Conservation (phyloP, 1,284 basidiomycete species). For the Hypsizygus ulmarius region DNA sequence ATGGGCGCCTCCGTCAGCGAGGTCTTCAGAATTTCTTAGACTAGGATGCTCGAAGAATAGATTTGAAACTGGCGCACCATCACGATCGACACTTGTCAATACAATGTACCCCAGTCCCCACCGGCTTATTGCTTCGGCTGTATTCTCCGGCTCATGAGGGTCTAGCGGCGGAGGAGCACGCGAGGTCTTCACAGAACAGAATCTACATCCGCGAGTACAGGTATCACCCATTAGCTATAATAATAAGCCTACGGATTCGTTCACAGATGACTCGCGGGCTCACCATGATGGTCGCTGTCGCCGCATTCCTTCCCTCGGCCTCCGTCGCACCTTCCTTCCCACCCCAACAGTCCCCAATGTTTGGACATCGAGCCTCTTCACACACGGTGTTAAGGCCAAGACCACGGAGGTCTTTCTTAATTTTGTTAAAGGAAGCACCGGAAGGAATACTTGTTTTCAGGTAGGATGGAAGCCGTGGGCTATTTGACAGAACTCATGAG, state of each 20-base stretch:
- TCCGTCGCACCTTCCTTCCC: conserved; percentile 76
- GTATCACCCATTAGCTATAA: conserved; percentile 97
- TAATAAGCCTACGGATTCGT: conserved; percentile 5
- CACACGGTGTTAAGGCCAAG: conserved; percentile 95
- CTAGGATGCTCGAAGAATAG: conserved; percentile 1
- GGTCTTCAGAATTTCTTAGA: conserved; percentile 50
- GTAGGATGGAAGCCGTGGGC: conserved; percentile 87
- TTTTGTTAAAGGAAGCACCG: conserved; percentile 85
- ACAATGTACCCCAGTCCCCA: conserved; percentile 99
- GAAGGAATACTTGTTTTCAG: conserved; percentile 94
- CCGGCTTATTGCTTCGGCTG: conserved; percentile 95
- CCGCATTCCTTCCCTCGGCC: conserved; percentile 74
- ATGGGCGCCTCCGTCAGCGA: conserved; percentile 87
- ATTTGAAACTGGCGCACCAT: conserved; percentile 57
- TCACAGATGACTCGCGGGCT: conserved; percentile 1
- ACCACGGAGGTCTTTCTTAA: conserved; percentile 94
- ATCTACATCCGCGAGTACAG: conserved; percentile 96
- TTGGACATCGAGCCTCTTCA: conserved; percentile 98
- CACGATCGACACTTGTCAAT: conserved; percentile 93
- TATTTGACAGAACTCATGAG: conserved; percentile 29
- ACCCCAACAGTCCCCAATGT: conserved; percentile 99
- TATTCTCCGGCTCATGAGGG: conserved; percentile 96
- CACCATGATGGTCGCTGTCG: conserved; percentile 99
- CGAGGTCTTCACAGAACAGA: conserved; percentile 97
- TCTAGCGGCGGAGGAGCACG: conserved; percentile 87